Evolutionary conservation across 106 monocot genomes (phyloP).

Genomic region (Ottelia alismoides): DNA sequence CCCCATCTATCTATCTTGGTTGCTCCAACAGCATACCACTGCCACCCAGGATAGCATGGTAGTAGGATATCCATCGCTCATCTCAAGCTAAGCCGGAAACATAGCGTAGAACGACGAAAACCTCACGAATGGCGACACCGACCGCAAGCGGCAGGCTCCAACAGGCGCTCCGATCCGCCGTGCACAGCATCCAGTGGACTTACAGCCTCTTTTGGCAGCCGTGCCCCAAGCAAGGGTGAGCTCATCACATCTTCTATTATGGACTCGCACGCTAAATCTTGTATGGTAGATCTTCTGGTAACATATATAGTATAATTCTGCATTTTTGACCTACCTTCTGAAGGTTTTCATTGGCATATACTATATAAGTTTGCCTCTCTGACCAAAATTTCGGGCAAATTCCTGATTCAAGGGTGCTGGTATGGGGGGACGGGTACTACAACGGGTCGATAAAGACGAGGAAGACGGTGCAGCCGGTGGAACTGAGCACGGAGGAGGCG

Average conservation of each 20-base stretch:
- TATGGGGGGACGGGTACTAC: slow-evolving; percentile 84
- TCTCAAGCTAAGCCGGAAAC: too few species aligned
- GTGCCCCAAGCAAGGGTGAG: slow-evolving; percentile 63
- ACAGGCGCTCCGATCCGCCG: slow-evolving; percentile 34
- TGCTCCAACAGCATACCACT: too few species aligned
- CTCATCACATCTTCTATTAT: too few species aligned
- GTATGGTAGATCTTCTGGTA: too few species aligned
- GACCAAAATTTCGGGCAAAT: background rate
- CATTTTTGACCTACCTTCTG: too few species aligned
- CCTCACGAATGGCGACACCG: too few species aligned
- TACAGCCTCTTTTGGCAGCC: slow-evolving; percentile 82
- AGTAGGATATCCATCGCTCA: too few species aligned
- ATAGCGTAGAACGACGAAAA: too few species aligned
- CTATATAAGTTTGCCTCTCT: background rate
- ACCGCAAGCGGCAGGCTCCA: slow-evolving; percentile 17
- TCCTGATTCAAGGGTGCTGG: slow-evolving; percentile 24
- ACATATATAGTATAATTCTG: too few species aligned
- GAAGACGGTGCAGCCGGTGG: slow-evolving; percentile 64
- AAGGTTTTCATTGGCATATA: background rate
- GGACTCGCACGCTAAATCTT: too few species aligned
- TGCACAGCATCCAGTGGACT: slow-evolving; percentile 70
- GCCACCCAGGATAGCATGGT: too few species aligned
- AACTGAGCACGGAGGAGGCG: slow-evolving; percentile 48
- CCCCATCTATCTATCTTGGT: too few species aligned
- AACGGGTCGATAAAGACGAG: slow-evolving; percentile 86